A percentile compares a stretch with the other conserved stretches of the same genome.
These are phyloP conservation scores for Camellia sinensis DNA, from an alignment of 148 eudicot genomes.

Conservation along the genomic window DNA sequence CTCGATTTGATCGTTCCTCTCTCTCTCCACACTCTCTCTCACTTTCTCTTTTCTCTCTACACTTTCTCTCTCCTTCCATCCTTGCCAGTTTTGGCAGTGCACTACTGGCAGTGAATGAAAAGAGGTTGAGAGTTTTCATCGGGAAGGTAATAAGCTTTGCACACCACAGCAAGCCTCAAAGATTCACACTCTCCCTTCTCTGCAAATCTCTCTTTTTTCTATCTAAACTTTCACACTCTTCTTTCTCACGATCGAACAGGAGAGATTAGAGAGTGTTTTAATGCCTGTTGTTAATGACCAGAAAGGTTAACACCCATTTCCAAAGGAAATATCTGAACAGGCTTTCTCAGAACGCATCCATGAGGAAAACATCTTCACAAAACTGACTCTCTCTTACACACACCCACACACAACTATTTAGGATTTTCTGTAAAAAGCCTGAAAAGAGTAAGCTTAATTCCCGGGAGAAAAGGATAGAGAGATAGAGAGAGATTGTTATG, in stretches of 20 bases:
- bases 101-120: constrained; percentile 50
- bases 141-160: constrained; percentile 53
- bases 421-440: constrained; percentile 64
- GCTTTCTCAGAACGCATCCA: constrained; percentile 3
- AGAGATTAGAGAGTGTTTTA: not conserved
- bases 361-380: not conserved
- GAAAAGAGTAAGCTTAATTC: constrained; percentile 57
- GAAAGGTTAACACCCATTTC: constrained; percentile 11
- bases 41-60: constrained; percentile 24
- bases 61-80: constrained; percentile 15
- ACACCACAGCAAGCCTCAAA: constrained; percentile 6
- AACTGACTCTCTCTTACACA: constrained; percentile 19
- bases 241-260: not conserved
- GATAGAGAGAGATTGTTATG: constrained; percentile 18
- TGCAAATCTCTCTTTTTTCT: not conserved
- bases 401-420: constrained; percentile 24
- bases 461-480: constrained; percentile 50
- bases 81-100: constrained; percentile 48
- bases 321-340: constrained; percentile 16
- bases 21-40: constrained; percentile 9
- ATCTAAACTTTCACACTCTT: constrained; percentile 1
- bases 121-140: constrained; percentile 49
- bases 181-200: not conserved
- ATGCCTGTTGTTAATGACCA: constrained; percentile 1
- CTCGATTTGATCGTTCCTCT: constrained; percentile 49